These are phyloP conservation scores for Talaromyces rugulosus DNA, from an alignment of 2,329 filamentous ascomycete species.

Conservation along the genomic window DNA sequence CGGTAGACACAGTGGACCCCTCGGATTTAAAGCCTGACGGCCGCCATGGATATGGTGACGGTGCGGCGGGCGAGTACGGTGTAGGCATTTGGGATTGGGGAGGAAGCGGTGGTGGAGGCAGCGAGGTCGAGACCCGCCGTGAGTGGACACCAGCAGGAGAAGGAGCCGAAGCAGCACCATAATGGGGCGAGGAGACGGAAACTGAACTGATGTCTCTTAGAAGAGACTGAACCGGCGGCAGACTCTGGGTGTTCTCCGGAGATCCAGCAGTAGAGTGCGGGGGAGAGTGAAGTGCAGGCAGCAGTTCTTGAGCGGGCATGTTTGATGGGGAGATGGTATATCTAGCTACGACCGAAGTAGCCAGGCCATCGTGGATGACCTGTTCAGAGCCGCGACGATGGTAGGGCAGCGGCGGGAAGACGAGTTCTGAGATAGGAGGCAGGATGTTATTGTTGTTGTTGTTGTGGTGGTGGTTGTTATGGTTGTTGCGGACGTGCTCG, in stretches of 20 bases:
- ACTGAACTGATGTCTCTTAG: slow-evolving; percentile 22
- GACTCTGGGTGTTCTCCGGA: slow-evolving; percentile 30
- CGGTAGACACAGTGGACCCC: slow-evolving; percentile 22
- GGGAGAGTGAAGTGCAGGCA: slow-evolving; percentile 38
- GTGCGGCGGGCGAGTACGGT: slow-evolving; percentile 33
- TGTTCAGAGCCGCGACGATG: neutral
- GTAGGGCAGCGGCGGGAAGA: neutral
- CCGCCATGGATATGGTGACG: slow-evolving; percentile 27
- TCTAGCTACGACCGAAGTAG: slow-evolving; percentile 28
- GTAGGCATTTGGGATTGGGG: slow-evolving; percentile 24
- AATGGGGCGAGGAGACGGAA: neutral
- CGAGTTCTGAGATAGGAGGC: slow-evolving; percentile 5
- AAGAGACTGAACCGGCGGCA: slow-evolving; percentile 40
- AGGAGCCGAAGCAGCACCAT: slow-evolving; percentile 18
- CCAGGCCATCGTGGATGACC: slow-evolving; percentile 18
- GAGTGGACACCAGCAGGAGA: slow-evolving; percentile 19
- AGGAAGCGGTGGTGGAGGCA: slow-evolving; percentile 2
- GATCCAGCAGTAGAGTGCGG: slow-evolving; percentile 29
- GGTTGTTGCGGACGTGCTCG: neutral
- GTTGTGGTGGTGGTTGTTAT: neutral
- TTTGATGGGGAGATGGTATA: slow-evolving; percentile 30
- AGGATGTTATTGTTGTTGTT: slow-evolving; percentile 1
- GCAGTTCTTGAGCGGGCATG: slow-evolving; percentile 26
- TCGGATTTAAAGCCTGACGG: slow-evolving; percentile 22
- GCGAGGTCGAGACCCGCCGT: slow-evolving; percentile 16